These are phyloP conservation scores for Chytriomyces confervae DNA, from an alignment of 192 early-diverging fungal genomes.

Conservation along the genomic window DNA sequence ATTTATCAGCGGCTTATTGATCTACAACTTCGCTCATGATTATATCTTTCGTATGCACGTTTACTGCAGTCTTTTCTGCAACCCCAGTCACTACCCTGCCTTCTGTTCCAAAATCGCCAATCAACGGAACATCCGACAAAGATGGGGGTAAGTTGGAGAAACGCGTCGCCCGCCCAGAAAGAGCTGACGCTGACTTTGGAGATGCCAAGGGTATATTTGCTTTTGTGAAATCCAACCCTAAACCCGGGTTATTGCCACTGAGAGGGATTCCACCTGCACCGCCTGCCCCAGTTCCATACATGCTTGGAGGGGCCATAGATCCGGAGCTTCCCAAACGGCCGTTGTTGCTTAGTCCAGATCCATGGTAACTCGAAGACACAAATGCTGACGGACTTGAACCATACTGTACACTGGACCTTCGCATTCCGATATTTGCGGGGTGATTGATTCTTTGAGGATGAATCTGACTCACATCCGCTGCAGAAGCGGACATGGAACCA, in stretches of 20 bases:
- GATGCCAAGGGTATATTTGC: slow-evolving; percentile 1
- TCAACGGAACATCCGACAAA: background rate
- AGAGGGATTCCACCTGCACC: background rate
- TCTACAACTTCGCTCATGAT: background rate
- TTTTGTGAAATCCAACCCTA: slow-evolving; percentile 9
- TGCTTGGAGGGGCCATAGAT: background rate
- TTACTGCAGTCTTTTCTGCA: background rate
- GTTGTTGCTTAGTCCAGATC: background rate
- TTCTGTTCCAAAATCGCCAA: background rate
- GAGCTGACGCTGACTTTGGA: background rate
- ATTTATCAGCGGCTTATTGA: background rate
- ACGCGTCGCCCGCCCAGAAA: slow-evolving; percentile 1
- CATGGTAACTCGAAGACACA: slow-evolving; percentile 6
- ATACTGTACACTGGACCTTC: slow-evolving; percentile 22
- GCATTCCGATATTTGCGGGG: slow-evolving; percentile 22
- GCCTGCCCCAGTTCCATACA: background rate
- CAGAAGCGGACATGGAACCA: background rate
- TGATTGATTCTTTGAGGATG: slow-evolving; percentile 25
- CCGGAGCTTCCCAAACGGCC: background rate
- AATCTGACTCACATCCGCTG: slow-evolving; percentile 8
- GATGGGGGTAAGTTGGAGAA: slow-evolving; percentile 9
- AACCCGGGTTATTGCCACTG: background rate
- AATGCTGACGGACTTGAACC: slow-evolving; percentile 12
- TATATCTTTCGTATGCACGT: background rate
- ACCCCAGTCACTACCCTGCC: background rate